phyloP scores from a whole-genome alignment of 495 filamentous ascomycete genomes.

The Xylaria intraflava region DNA sequence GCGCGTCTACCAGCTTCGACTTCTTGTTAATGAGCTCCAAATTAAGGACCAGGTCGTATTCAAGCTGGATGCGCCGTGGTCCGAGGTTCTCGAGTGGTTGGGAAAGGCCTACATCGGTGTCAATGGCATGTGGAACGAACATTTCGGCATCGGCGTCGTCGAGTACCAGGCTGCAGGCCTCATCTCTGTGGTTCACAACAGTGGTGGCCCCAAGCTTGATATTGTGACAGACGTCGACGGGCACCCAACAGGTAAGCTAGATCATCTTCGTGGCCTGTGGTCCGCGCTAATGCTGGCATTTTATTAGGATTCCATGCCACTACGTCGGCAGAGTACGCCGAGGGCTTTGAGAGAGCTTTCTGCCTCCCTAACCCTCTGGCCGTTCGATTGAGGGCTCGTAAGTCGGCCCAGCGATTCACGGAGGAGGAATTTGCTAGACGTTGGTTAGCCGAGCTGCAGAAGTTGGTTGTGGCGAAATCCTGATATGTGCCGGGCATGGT shows the following conservation, averaged over 20 bases:
- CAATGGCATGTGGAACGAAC: slow-evolving; percentile 99
- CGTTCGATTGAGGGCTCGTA: slow-evolving; percentile 61
- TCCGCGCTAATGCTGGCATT: slow-evolving; percentile 10
- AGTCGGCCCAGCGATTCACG: slow-evolving; percentile 73
- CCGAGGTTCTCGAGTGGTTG: slow-evolving; percentile 73
- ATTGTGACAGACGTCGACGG: slow-evolving; percentile 79
- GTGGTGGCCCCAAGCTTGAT: slow-evolving; percentile 84
- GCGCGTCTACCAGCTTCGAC: slow-evolving; percentile 81
- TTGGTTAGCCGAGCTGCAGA: slow-evolving; percentile 68
- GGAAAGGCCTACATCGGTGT: slow-evolving; percentile 70
- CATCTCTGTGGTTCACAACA: slow-evolving; percentile 84
- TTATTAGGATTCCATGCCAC: slow-evolving; percentile 73
- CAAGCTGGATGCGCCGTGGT: slow-evolving; percentile 82
- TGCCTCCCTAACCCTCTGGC: slow-evolving; percentile 59
- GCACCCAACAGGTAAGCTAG: slow-evolving; percentile 56
- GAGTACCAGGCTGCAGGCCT: slow-evolving; percentile 96
- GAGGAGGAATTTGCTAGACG: slow-evolving; percentile 74
- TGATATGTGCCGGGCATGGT: background rate
- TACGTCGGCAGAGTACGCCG: slow-evolving; percentile 67
- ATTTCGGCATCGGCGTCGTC: slow-evolving; percentile 97
- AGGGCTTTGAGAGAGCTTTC: slow-evolving; percentile 69
- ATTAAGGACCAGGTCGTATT: slow-evolving; percentile 81
- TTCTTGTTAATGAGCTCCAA: slow-evolving; percentile 80
- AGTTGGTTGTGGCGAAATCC: slow-evolving; percentile 47
- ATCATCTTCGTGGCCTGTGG: background rate